Evolutionary conservation across 2,329 filamentous ascomycete genomes (phyloP).

Genomic region (Ophioceras dolichostomum): DNA sequence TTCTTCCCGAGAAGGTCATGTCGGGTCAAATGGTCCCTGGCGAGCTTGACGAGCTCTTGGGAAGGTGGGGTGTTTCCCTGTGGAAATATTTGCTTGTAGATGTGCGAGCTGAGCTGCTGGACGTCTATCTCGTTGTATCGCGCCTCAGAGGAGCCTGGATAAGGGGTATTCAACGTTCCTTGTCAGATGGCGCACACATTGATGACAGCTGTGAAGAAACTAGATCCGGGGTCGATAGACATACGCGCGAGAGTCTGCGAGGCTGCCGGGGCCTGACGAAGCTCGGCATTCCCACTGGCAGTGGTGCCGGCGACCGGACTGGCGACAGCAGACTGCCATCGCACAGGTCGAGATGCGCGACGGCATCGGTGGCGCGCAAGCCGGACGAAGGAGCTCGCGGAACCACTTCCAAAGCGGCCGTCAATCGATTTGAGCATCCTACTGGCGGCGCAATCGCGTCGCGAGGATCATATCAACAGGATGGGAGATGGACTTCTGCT

Average conservation of each 20-base stretch:
- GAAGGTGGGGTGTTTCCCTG: conserved; percentile 42
- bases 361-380: conserved; percentile 27
- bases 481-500: too few relatives aligned
- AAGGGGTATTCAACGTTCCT: conserved; percentile 2
- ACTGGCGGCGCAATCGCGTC: conserved; percentile 10
- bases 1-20: conserved; percentile 90
- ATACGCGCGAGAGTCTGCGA: too few relatives aligned
- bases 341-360: conserved; percentile 14
- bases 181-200: too few relatives aligned
- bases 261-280: too few relatives aligned
- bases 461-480: conserved; percentile 9
- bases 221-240: too few relatives aligned
- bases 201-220: too few relatives aligned
- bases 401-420: conserved; percentile 13
- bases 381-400: conserved; percentile 26
- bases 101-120: conserved; percentile 76
- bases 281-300: too few relatives aligned
- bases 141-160: conserved; percentile 37
- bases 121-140: conserved; percentile 90
- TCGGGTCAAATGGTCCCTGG: conserved; percentile 67
- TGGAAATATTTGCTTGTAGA: conserved; percentile 76
- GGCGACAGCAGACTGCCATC: conserved; percentile 31
- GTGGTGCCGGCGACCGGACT: background rate
- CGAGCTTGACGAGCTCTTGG: conserved; percentile 63
- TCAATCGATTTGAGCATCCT: conserved; percentile 26